These are phyloP conservation scores for Isabelozyma heimii DNA, from an alignment of 805 yeast species.

Conservation along the genomic window DNA sequence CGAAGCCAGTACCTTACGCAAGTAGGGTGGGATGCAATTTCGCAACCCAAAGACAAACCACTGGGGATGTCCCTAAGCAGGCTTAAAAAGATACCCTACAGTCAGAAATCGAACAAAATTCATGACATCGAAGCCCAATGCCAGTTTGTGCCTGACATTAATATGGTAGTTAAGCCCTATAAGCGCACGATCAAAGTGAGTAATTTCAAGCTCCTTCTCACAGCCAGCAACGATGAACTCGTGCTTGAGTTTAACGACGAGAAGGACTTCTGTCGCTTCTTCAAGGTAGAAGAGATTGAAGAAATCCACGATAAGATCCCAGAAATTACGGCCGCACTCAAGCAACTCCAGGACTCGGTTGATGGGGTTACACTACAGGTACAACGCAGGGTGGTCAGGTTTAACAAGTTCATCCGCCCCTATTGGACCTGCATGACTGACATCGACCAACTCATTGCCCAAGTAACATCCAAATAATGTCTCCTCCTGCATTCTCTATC, in stretches of 20 bases:
- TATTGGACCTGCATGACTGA: neutral
- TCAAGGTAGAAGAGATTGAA: conserved; percentile 13
- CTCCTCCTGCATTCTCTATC: too few relatives aligned
- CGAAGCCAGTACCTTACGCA: too few relatives aligned
- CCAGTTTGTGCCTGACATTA: conserved; percentile 13
- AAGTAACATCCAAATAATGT: neutral
- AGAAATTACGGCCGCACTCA: conserved; percentile 4
- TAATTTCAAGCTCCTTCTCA: conserved; percentile 17
- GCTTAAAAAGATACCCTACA: neutral
- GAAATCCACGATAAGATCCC: conserved; percentile 7
- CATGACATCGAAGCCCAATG: conserved; percentile 13
- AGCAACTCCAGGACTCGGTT: neutral
- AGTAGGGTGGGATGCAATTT: too few relatives aligned
- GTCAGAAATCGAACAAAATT: conserved; percentile 7
- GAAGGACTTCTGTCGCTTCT: conserved; percentile 23
- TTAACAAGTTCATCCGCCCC: neutral
- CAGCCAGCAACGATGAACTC: conserved; percentile 7
- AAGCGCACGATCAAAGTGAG: conserved; percentile 25
- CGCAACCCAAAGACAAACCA: too few relatives aligned
- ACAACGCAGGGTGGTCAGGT: neutral
- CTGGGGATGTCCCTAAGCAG: too few relatives aligned
- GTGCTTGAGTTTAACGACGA: conserved; percentile 19
- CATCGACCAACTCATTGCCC: neutral
- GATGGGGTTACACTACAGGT: neutral
- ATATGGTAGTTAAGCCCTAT: conserved; percentile 26